Conservation (phyloP, 2,329 filamentous ascomycete genomes). For the Fusarium sublunatum region DNA sequence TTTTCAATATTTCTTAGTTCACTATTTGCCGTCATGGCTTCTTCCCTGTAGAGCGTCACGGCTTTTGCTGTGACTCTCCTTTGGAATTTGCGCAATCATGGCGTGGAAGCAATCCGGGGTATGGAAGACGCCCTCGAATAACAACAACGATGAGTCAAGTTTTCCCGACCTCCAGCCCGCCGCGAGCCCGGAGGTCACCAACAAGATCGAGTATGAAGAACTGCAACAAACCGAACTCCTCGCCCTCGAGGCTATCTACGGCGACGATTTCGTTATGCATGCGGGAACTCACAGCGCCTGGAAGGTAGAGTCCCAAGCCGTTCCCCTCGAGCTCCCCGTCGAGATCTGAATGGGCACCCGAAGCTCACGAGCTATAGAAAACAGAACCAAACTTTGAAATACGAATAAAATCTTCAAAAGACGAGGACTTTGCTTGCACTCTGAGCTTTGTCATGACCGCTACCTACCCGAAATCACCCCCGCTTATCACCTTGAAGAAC, state of each 20-base stretch:
- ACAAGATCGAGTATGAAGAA: slow-evolving; percentile 78
- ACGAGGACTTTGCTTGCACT: slow-evolving; percentile 76
- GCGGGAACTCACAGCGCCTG: slow-evolving; percentile 79
- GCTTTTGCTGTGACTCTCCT: slow-evolving; percentile 65
- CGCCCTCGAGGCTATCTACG: slow-evolving; percentile 87
- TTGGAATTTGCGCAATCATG: slow-evolving; percentile 57
- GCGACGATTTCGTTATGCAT: slow-evolving; percentile 84
- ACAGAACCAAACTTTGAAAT: slow-evolving; percentile 87
- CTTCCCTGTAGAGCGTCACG: slow-evolving; percentile 61
- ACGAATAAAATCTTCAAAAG: slow-evolving; percentile 76
- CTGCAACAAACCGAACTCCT: slow-evolving; percentile 89
- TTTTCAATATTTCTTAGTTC: slow-evolving; percentile 19
- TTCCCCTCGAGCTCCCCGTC: slow-evolving; percentile 27
- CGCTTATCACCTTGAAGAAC: slow-evolving; percentile 76
- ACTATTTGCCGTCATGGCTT: slow-evolving; percentile 55
- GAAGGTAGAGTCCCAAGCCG: slow-evolving; percentile 69
- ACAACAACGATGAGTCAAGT: slow-evolving; percentile 60
- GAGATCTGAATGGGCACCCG: slow-evolving; percentile 23
- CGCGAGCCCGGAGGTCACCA: slow-evolving; percentile 54
- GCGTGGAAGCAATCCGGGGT: slow-evolving; percentile 62
- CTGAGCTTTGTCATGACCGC: slow-evolving; percentile 86
- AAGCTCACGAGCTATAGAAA: slow-evolving; percentile 64
- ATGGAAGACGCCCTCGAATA: slow-evolving; percentile 61
- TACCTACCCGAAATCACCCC: slow-evolving; percentile 88
- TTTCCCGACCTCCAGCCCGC: slow-evolving; percentile 62